phyloP scores from a whole-genome alignment of 2,329 filamentous ascomycete genomes.

The Phoma herbarum region DNA sequence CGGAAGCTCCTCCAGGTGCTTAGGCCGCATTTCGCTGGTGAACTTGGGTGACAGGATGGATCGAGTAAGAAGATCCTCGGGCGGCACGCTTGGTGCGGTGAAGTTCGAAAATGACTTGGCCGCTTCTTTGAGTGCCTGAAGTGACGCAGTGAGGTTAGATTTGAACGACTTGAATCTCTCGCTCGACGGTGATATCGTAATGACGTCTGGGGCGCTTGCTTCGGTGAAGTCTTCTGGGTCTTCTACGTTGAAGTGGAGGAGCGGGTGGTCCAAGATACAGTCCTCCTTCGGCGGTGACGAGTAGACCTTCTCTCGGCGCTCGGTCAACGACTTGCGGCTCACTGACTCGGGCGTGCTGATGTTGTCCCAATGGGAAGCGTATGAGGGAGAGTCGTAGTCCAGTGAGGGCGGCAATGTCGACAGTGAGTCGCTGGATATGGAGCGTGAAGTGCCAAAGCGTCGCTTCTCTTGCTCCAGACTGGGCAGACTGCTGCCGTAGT shows the following conservation, averaged over 20 bases:
- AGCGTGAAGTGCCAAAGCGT: constrained; percentile 52
- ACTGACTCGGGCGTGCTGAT: constrained; percentile 48
- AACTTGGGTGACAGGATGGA: constrained; percentile 67
- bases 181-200: constrained; percentile 34
- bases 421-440: constrained; percentile 66
- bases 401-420: constrained; percentile 58
- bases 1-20: constrained; percentile 61
- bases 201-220: constrained; percentile 40
- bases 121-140: constrained; percentile 68
- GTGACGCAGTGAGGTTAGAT: constrained; percentile 69
- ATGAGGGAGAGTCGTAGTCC: constrained; percentile 58
- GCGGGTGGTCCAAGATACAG: constrained; percentile 65
- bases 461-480: constrained; percentile 57
- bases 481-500: constrained; percentile 49
- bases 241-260: constrained; percentile 55
- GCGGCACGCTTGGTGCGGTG: constrained; percentile 60
- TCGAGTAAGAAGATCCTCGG: constrained; percentile 68
- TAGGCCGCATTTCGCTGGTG: constrained; percentile 68
- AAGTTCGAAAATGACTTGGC: constrained; percentile 69
- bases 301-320: constrained; percentile 57
- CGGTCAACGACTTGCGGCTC: constrained; percentile 36
- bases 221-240: constrained; percentile 46
- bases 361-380: constrained; percentile 54
- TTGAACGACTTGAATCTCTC: constrained; percentile 62
- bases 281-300: constrained; percentile 62